A percentile compares a stretch with the other conserved stretches of the same genome.
phyloP scores from a whole-genome alignment of 495 filamentous ascomycete genomes.

The Evansstolkia leycettana region DNA sequence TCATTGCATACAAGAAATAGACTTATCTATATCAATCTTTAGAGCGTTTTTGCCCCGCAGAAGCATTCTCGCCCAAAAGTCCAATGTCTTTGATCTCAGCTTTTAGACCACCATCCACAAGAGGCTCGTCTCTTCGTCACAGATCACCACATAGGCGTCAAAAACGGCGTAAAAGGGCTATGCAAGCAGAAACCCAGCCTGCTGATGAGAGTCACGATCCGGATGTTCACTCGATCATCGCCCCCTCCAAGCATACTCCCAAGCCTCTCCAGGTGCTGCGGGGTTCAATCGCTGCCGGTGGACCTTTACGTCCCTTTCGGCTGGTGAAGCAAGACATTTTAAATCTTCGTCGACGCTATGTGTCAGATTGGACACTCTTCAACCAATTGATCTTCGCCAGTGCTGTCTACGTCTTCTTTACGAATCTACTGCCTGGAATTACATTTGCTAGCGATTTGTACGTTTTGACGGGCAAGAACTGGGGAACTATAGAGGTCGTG shows the following conservation, averaged over 20 bases:
- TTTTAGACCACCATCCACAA: conserved; percentile 24
- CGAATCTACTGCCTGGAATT: conserved; percentile 60
- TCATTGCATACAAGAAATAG: too few relatives aligned
- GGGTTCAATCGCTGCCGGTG: conserved; percentile 25
- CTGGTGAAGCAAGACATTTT: conserved; percentile 47
- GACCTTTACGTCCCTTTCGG: conserved; percentile 44
- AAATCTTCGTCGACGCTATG: conserved; percentile 42
- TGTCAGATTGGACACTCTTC: conserved; percentile 56
- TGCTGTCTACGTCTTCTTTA: conserved; percentile 66
- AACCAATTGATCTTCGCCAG: conserved; percentile 61
- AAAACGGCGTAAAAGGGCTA: conserved; percentile 6
- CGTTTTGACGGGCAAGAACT: conserved; percentile 51
- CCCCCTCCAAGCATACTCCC: conserved; percentile 31
- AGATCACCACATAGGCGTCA: conserved; percentile 12
- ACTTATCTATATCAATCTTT: too few relatives aligned
- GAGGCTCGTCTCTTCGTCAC: conserved; percentile 12
- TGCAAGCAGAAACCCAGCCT: conserved; percentile 1
- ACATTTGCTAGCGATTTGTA: conserved; percentile 63
- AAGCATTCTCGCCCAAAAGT: too few relatives aligned
- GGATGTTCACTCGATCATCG: conserved; percentile 28
- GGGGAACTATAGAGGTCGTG: conserved; percentile 61
- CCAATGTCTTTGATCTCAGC: conserved; percentile 25
- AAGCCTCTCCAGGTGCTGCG: conserved; percentile 19
- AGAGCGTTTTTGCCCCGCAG: too few relatives aligned
- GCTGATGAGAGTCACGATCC: conserved; percentile 11